A percentile compares a stretch with the other conserved stretches of the same genome.
phyloP scores from a whole-genome alignment of 495 filamentous ascomycete genomes.

The Aspergillus hancockii region DNA sequence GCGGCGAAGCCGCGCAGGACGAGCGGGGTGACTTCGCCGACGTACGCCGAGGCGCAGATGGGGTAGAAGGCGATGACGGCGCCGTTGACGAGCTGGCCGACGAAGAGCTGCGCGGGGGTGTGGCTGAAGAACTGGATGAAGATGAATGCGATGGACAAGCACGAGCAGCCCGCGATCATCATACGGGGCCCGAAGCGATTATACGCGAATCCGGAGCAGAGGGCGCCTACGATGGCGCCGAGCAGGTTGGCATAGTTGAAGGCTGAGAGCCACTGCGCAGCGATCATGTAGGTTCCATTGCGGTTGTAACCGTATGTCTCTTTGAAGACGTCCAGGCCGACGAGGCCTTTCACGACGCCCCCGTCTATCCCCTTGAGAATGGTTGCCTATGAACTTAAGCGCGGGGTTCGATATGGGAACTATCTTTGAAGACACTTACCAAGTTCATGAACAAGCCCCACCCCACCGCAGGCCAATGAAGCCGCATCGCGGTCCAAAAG shows the following conservation, averaged over 20 bases:
- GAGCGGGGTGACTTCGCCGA: constrained; percentile 40
- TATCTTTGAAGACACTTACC: constrained; percentile 8
- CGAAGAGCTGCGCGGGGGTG: constrained; percentile 32
- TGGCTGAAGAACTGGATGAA: constrained; percentile 40
- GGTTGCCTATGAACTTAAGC: constrained; percentile 21
- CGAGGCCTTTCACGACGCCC: constrained; percentile 30
- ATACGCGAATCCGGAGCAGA: constrained; percentile 28
- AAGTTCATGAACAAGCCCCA: constrained; percentile 37
- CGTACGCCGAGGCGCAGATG: constrained; percentile 37
- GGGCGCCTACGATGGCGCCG: constrained; percentile 66
- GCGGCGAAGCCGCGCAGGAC: constrained; percentile 41
- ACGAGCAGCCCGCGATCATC: constrained; percentile 32
- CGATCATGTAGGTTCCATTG: constrained; percentile 28
- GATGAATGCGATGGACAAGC: constrained; percentile 33
- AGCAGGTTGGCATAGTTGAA: constrained; percentile 75
- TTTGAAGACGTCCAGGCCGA: constrained; percentile 35
- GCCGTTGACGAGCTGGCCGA: constrained; percentile 38
- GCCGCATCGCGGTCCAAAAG: constrained; percentile 30
- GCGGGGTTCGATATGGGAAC: background rate
- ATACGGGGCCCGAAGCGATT: constrained; percentile 33
- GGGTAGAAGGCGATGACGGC: constrained; percentile 38
- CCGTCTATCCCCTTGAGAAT: constrained; percentile 36
- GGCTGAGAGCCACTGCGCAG: constrained; percentile 30
- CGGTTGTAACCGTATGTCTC: constrained; percentile 32
- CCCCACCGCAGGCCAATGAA: constrained; percentile 31